Base-by-base conservation (phyloP, 805 yeast species). In the Wickerhamiella siamensis region DNA sequence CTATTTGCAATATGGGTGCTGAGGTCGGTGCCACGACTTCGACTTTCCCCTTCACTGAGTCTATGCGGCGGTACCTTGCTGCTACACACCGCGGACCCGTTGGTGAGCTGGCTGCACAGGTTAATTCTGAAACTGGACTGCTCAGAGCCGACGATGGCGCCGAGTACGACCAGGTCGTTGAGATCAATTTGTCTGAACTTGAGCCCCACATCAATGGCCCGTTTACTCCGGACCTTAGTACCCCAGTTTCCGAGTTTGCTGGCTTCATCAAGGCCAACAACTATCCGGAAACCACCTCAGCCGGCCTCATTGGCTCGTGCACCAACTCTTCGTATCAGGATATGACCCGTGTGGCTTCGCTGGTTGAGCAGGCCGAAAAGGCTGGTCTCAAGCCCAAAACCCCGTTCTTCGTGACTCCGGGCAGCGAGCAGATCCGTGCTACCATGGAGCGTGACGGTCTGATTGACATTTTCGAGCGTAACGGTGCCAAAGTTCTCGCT, bases 1-100 rank as follows among this genome's bases (percentile, higher is more conserved):
- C 98, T 47, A 88, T 91, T 62, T 88, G 97, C 74, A 91, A 91
- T 66, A 91, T 91, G 98, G 98, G 98, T 61, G 98, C 98, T 42
- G 98, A 91, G 67, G 86, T 91, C 45, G 98, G 98, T 64, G 98
- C 98, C 35, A 91, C 98, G 31, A 91, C 98, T 35, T 88, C 97
- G 19, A 76, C 83, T 43, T 91, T 91, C 84, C 98, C 98, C 48
- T 88, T 77, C 74, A 86, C 80, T 56, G 75, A 72, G 39, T 79
- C 87, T 41, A 84, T 80, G 69, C 70, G 67, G 54, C 71, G 83
- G 48, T 91, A 84, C 66, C 71, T 91, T 59, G 58, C 71, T 42
- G 86, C 94, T 36, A 91, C 98, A 31, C 76, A 76, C 51, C 76
- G 98, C 66, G 76, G 71, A 6, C 77, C 82, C 47, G 75, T 91